Conservation (phyloP, 257 asterid genomes). For the Datura wrightii region DNA sequence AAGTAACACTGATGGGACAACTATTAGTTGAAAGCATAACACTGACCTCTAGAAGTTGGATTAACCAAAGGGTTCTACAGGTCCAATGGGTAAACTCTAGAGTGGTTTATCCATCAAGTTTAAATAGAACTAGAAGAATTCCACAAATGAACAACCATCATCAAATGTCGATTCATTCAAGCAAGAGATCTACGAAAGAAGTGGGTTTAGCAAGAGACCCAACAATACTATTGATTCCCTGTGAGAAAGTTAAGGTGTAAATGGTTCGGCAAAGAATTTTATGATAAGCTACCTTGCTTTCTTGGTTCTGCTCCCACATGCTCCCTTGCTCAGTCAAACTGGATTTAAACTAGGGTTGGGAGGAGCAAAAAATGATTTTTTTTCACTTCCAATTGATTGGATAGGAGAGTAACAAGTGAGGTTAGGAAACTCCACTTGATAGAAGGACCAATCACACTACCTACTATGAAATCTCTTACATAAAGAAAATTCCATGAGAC, state of each 20-base stretch:
- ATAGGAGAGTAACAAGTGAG: background rate
- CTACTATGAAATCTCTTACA: background rate
- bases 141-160: background rate
- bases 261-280: background rate
- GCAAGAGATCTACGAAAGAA: background rate
- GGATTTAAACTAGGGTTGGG: too few relatives aligned
- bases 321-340: too few relatives aligned
- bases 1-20: background rate
- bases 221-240: background rate
- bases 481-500: background rate
- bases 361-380: too few relatives aligned
- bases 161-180: background rate
- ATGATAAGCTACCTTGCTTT: background rate
- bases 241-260: background rate
- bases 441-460: background rate
- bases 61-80: background rate
- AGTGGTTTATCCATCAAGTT: background rate
- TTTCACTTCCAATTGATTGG: background rate
- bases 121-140: background rate
- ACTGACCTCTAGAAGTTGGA: background rate
- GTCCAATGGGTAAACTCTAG: slow-evolving; percentile 8
- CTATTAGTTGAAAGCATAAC: background rate
- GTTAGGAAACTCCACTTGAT: background rate
- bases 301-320: too few relatives aligned
- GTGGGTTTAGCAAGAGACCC: background rate